Base-by-base conservation (phyloP, 768 basidiomycete species). In the Termitomyces sp. region DNA sequence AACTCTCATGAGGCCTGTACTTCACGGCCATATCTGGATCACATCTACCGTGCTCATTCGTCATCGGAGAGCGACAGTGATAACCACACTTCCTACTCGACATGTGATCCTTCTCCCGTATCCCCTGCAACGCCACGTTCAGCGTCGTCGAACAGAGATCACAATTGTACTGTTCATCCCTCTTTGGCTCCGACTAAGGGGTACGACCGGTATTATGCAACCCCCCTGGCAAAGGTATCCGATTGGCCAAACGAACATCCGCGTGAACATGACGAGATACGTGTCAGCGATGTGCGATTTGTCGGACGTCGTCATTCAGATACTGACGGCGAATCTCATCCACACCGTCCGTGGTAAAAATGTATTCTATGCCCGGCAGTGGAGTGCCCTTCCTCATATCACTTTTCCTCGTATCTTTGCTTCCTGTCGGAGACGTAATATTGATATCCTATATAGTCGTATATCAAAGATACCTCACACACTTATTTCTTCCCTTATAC, bases 91-190 rank as follows among this genome's bases (percentile, higher is more conserved):
- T 72, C 75, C 5, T 74, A 75, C 58, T 82, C 83, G 1, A 77
- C 74, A 1, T 78, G 79, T 26, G 78, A 76, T 51, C 70, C 77
- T 4, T 85, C 83, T 12, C 82, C 84, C 5, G 71, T 81, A 18
- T 81, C 81, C 12, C 83, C 84, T 10, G 72, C 74, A 3, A 84
- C 83, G 10, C 82, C 84, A 39, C 80, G 74, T 51, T 83, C 81
- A 18, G 68, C 70, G 22, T 61, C 66, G 31, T 73, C 75, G 55
- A 65, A 62, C 31, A 58, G 56, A 39, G 64, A 56, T 18, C 54
- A 55, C 26, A 33, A 8, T 20, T 36, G 37, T 3, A 29, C n/a
- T 45, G 3, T 34, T 22, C 45, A 42, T 53, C n/a, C 47, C 46
- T 33, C 41, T 31, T 12, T 49, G 9, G 15, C 31, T 29, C 59